Percentiles rank a stretch among this genome's conserved stretches.
Conservation (phyloP, 371 early-diverging fungal species). For the Nosema muscidifuracis region DNA sequence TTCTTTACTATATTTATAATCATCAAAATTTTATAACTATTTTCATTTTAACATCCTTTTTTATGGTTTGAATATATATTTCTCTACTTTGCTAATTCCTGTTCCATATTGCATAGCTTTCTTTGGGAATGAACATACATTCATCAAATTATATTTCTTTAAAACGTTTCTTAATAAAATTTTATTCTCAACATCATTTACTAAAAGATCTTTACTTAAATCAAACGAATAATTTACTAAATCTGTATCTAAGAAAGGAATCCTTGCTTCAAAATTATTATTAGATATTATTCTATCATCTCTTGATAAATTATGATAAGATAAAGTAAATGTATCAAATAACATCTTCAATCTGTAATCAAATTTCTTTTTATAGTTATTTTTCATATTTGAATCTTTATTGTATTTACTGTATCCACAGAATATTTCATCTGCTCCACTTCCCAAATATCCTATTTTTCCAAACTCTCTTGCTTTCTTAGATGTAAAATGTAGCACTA, state of each 20-base stretch:
- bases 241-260: slow-evolving; percentile 45
- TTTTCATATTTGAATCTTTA: no score
- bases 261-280: slow-evolving; percentile 40
- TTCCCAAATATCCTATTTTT: slow-evolving; percentile 37
- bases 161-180: slow-evolving; percentile 40
- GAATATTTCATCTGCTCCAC: slow-evolving; percentile 59
- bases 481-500: slow-evolving; percentile 35
- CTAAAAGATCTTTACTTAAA: neutral
- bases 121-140: slow-evolving; percentile 22
- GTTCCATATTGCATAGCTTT: slow-evolving; percentile 58
- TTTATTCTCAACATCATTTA: slow-evolving; percentile 30
- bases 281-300: slow-evolving; percentile 48
- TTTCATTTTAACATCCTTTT: no score
- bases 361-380: no score
- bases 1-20: no score
- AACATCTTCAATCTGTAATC: slow-evolving; percentile 27
- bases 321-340: slow-evolving; percentile 44
- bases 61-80: no score
- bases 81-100: slow-evolving; percentile 39
- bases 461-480: slow-evolving; percentile 25
- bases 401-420: slow-evolving; percentile 55
- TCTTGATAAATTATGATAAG: slow-evolving; percentile 46
- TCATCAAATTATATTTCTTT: slow-evolving; percentile 24
- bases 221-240: slow-evolving; percentile 27
- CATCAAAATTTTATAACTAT: no score